These are phyloP conservation scores for Circinella minor DNA, from an alignment of 371 early-diverging fungal genomes.

Conservation along the genomic window DNA sequence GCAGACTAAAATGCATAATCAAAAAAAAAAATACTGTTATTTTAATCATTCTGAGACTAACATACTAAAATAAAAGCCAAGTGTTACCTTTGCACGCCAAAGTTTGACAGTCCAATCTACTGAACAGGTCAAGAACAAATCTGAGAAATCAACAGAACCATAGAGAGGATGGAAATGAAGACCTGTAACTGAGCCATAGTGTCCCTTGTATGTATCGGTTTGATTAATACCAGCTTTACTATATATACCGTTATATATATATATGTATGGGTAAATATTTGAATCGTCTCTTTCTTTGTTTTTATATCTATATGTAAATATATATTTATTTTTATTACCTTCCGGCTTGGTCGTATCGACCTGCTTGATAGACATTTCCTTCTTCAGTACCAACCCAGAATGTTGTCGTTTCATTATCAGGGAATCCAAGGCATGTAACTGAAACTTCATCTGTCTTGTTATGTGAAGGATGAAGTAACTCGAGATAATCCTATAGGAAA, in stretches of 20 bases:
- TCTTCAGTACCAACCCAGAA: conserved; percentile 98
- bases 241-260: not conserved
- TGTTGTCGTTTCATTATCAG: conserved; percentile 88
- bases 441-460: conserved; percentile 91
- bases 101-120: conserved; percentile 97
- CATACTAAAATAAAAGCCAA: too few species aligned
- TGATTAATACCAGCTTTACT: conserved; percentile 95
- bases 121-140: conserved; percentile 87
- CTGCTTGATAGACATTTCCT: conserved; percentile 90
- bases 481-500: conserved; percentile 70
- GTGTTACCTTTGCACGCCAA: conserved; percentile 84
- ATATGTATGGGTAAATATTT: not conserved
- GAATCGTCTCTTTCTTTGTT: too few species aligned
- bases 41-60: not conserved
- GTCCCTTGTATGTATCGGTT: conserved; percentile 84
- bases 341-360: conserved; percentile 93
- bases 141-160: conserved; percentile 86
- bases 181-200: conserved; percentile 89
- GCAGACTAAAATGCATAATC: conserved; percentile 46
- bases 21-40: not conserved
- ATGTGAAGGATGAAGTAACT: conserved; percentile 77
- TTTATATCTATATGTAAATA: not conserved
- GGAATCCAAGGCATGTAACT: conserved; percentile 88
- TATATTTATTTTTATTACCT: conserved; percentile 39
- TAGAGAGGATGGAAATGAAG: conserved; percentile 88